Conservation (phyloP, 331 rosid genomes). For the Pyracantha coccinea region DNA sequence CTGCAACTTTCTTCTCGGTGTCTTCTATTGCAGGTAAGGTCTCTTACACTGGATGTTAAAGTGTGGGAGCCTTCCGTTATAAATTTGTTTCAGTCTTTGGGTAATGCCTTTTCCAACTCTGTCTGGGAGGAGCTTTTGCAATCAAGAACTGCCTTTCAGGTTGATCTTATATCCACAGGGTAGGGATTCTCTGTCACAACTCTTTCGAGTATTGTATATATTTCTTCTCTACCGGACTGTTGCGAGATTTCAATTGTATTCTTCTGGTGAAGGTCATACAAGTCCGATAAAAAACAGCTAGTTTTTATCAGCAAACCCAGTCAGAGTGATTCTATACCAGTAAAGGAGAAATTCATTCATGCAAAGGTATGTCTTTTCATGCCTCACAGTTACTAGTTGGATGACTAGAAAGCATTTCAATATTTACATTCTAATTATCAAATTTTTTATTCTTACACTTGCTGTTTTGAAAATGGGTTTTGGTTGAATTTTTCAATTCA, state of each 20-base stretch:
- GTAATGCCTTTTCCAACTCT: conserved; percentile 96
- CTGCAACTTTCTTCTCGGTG: conserved; percentile 5
- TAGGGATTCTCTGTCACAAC: conserved; percentile 34
- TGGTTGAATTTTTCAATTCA: no score
- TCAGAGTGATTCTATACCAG: conserved; percentile 77
- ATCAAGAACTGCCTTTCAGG: conserved; percentile 83
- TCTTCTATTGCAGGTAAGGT: conserved; percentile 69
- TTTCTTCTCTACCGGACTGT: conserved; percentile 12
- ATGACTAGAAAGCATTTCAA: background rate
- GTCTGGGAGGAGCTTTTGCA: conserved; percentile 98
- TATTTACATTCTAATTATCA: no score
- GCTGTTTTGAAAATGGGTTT: no score
- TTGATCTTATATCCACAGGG: conserved; percentile 87
- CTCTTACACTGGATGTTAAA: conserved; percentile 94
- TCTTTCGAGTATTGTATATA: background rate
- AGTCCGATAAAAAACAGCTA: conserved; percentile 59
- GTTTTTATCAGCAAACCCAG: conserved; percentile 67
- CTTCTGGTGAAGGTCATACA: conserved; percentile 61
- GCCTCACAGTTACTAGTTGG: background rate
- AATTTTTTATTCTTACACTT: no score
- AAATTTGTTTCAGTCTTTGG: conserved; percentile 92
- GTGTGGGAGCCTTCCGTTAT: conserved; percentile 99
- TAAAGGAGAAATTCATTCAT: conserved; percentile 95
- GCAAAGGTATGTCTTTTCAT: conserved; percentile 61
- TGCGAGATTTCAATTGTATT: conserved; percentile 24